Evolutionary conservation across 202 grass and related monocot species (phyloP).

Genomic region (Carex arenaria): DNA sequence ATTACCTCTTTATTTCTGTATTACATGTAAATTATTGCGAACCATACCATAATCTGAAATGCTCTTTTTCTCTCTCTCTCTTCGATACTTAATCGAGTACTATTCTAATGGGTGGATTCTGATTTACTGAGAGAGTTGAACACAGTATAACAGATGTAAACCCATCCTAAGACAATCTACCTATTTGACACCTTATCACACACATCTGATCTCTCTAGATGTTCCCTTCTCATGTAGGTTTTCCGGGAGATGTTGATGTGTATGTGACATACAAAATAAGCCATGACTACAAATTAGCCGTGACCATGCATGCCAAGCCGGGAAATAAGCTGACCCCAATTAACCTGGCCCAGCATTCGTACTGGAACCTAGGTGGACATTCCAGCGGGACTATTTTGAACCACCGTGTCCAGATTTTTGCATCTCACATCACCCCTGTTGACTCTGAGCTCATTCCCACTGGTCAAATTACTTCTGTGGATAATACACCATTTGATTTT

Average conservation of each 20-base stretch:
- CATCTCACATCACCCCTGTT: slow-evolving; percentile 45
- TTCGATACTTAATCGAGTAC: neutral
- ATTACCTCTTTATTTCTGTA: neutral
- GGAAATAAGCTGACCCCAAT: slow-evolving; percentile 52
- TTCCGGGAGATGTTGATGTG: slow-evolving; percentile 67
- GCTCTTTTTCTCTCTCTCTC: neutral
- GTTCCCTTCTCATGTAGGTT: slow-evolving; percentile 25
- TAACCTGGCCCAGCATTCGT: slow-evolving; percentile 79
- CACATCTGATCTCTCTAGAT: neutral
- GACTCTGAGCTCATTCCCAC: slow-evolving; percentile 61
- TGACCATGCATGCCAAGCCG: slow-evolving; percentile 62
- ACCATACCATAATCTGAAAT: neutral
- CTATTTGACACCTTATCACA: neutral
- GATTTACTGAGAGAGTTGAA: neutral
- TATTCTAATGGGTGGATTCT: neutral
- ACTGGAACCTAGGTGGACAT: slow-evolving; percentile 87
- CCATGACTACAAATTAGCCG: slow-evolving; percentile 48
- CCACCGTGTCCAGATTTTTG: slow-evolving; percentile 56
- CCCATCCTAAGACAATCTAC: neutral
- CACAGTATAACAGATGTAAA: neutral
- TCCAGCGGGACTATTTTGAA: slow-evolving; percentile 37
- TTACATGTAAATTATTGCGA: neutral
- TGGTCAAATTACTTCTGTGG: slow-evolving; percentile 39
- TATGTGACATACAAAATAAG: slow-evolving; percentile 85
- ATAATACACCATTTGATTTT: slow-evolving; percentile 72